Evolutionary conservation across 1,284 basidiomycete genomes (phyloP), one percentile per base, ranked within the genome.

Genomic region (Pseudozyma hubeiensis): DNA sequence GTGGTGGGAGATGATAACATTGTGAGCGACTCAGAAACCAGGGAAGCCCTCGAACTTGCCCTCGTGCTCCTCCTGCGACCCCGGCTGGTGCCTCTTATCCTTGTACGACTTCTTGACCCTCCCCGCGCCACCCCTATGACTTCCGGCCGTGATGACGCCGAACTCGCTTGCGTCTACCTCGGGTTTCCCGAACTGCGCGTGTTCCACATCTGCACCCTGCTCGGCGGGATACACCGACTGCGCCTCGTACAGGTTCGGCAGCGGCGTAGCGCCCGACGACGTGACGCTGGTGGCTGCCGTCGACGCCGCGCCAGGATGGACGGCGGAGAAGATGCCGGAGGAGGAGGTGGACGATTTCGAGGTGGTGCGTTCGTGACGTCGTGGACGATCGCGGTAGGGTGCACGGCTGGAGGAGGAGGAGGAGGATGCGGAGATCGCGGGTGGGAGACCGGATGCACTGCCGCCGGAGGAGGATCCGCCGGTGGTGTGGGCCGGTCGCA

Each of bases 321-420:
- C 24, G 4, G 53, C 41, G 8, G 61, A 64, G 17, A 58, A 64
- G 24, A 64, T 50, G 17, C 71, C 71, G 1, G 71, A 56, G 16
- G 66, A 69, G 13, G 66, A 69, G 34, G 58, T 69, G 62, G 65
- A 64, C 1, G 71, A 65, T 33, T 59, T 62, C 24, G 59, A 65
- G 7, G 51, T 44, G 7, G 66, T 72, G 24, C 65, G 63, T 65
- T 78, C 68, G 68, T 78, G 76, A 4, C 76, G 53, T 16, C 78
- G 39, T n/a, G 78, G 77, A 33, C 57, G 53, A 30, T 79, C 78
- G 46, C 78, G 69, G 45, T 79, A 79, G 47, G 24, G 41, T 13
- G 64, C 46, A 2, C 59, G 49, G 34, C 57, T 62, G 30, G 19
- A 41, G 41, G 52, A 34, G 1, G 56, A 53, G 5, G 57, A 60